Evolutionary conservation across 768 basidiomycete species (phyloP).

Genomic region (Collybia sp.): DNA sequence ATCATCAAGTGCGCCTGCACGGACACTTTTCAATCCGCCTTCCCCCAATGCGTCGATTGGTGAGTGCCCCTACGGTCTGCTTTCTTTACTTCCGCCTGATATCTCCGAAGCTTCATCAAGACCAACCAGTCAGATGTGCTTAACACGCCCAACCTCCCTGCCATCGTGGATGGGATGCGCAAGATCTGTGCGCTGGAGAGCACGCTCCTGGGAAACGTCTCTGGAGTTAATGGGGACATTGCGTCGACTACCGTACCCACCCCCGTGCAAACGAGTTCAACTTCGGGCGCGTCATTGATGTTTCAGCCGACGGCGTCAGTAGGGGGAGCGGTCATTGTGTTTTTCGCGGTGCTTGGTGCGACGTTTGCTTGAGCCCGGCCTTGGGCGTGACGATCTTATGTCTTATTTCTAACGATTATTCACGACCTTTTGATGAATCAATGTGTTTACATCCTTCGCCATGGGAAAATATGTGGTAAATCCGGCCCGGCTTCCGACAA

Average conservation of each 20-base stretch:
- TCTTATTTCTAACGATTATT: slow-evolving; percentile 1
- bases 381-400: neutral
- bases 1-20: slow-evolving; percentile 62
- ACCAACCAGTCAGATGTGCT: slow-evolving; percentile 55
- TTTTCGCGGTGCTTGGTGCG: slow-evolving; percentile 1
- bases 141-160: slow-evolving; percentile 39
- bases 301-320: neutral
- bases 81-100: neutral
- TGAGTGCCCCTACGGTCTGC: slow-evolving; percentile 17
- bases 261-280: slow-evolving; percentile 11
- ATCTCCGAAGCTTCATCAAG: slow-evolving; percentile 39
- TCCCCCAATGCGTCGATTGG: slow-evolving; percentile 71
- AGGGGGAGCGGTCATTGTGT: neutral
- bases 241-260: slow-evolving; percentile 20
- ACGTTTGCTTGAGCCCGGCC: neutral
- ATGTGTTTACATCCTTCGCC: too few species aligned
- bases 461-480: slow-evolving; percentile 1
- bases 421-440: slow-evolving; percentile 5
- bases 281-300: slow-evolving; percentile 14
- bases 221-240: slow-evolving; percentile 35
- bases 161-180: slow-evolving; percentile 44
- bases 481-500: too few species aligned
- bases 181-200: slow-evolving; percentile 48
- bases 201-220: slow-evolving; percentile 48
- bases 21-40: slow-evolving; percentile 36